These are phyloP conservation scores for Cyclotella cryptica DNA, from an alignment of 108 stramenopile species.

Conservation along the genomic window DNA sequence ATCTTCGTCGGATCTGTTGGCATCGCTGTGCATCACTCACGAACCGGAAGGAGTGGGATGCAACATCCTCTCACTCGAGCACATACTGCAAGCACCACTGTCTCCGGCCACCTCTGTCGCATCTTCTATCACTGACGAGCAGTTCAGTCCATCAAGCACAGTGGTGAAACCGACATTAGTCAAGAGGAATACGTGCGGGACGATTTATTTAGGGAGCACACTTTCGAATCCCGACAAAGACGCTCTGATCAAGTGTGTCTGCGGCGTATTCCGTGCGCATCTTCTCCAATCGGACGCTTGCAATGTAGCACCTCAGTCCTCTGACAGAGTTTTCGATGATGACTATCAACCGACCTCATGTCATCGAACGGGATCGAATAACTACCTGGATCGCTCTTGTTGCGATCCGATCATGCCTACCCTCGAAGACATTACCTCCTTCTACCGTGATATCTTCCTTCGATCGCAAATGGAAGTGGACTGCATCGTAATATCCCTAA, in stretches of 20 bases:
- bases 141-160: neutral
- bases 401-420: conserved; percentile 59
- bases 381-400: conserved; percentile 9
- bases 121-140: neutral
- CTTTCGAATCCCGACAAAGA: conserved; percentile 95
- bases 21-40: conserved; percentile 35
- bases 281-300: conserved; percentile 60
- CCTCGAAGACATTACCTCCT: conserved; percentile 74
- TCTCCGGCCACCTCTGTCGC: conserved; percentile 17
- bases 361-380: neutral
- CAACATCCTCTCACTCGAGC: neutral
- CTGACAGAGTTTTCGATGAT: conserved; percentile 1
- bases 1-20: conserved; percentile 26
- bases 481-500: conserved; percentile 95
- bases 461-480: conserved; percentile 92
- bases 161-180: conserved; percentile 48
- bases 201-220: conserved; percentile 87
- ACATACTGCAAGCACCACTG: conserved; percentile 3
- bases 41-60: conserved; percentile 37
- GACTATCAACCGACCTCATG: neutral
- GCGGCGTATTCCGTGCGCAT: conserved; percentile 91
- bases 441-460: conserved; percentile 86
- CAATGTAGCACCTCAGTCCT: neutral
- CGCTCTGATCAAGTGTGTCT: conserved; percentile 95
- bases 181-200: conserved; percentile 92